A percentile compares a stretch with the other conserved stretches of the same genome.
phyloP scores from a whole-genome alignment of 2,329 filamentous ascomycete genomes.

The Stagonosporopsis chrysanthemi region DNA sequence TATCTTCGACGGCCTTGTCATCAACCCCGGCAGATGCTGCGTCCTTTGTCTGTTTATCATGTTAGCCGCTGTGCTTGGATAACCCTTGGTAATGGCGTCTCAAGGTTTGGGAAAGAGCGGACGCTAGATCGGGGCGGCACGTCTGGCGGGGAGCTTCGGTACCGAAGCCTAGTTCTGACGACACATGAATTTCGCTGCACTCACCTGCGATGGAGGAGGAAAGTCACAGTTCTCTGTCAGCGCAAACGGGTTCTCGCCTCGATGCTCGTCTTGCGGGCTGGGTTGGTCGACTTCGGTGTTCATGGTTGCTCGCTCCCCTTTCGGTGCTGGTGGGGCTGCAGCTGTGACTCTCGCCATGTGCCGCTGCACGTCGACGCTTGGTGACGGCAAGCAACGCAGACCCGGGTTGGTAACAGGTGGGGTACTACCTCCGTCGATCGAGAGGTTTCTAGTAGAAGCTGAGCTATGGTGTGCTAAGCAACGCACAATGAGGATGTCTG shows the following conservation, averaged over 20 bases:
- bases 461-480: not conserved
- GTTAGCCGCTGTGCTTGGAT: not conserved
- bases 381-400: not conserved
- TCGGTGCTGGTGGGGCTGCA: slow-evolving; percentile 2
- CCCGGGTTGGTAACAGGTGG: not conserved
- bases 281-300: not conserved
- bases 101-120: slow-evolving; percentile 18
- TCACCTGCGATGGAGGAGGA: slow-evolving; percentile 10
- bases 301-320: slow-evolving; percentile 1
- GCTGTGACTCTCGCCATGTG: slow-evolving; percentile 10
- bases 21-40: not conserved
- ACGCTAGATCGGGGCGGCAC: slow-evolving; percentile 20
- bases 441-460: not conserved
- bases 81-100: not conserved
- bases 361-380: slow-evolving; percentile 8
- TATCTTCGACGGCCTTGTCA: slow-evolving; percentile 2
- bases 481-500: not conserved
- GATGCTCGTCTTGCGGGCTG: not conserved
- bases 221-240: slow-evolving; percentile 15
- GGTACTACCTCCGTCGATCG: not conserved
- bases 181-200: slow-evolving; percentile 16
- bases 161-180: slow-evolving; percentile 25
- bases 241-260: slow-evolving; percentile 7
- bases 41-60: not conserved
- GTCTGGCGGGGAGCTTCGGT: slow-evolving; percentile 16